A percentile compares a stretch with the other conserved stretches of the same genome.
Conservation (phyloP, 1,284 basidiomycete species). For the Ganoderma sp. region DNA sequence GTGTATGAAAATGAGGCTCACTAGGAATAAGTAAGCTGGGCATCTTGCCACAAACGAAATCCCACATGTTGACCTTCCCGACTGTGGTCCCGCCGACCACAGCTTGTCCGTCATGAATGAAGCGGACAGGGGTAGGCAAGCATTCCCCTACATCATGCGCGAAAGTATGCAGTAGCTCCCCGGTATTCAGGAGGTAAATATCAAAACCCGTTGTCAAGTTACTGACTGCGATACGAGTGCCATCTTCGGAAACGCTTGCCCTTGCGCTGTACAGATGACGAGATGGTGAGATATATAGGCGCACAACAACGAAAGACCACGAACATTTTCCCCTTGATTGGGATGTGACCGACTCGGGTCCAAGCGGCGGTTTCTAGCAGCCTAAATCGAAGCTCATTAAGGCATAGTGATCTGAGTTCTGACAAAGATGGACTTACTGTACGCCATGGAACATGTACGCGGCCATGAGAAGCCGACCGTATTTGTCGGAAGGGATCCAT, state of each 20-base stretch:
- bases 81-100: not conserved
- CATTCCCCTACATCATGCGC: not conserved
- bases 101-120: not conserved
- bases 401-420: too few relatives aligned
- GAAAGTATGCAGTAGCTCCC: not conserved
- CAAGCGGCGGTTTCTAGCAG: not conserved
- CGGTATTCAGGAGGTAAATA: not conserved
- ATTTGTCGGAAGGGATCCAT: not conserved
- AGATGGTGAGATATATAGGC: not conserved
- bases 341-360: not conserved
- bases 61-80: not conserved
- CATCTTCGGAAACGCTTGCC: not conserved
- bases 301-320: not conserved
- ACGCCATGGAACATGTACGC: constrained; percentile 3
- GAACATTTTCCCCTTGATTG: not conserved
- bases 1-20: not conserved
- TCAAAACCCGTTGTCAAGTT: not conserved
- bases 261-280: not conserved
- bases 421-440: not conserved
- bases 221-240: not conserved
- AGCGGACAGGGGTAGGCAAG: not conserved
- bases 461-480: not conserved
- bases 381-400: not conserved
- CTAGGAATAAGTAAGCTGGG: not conserved
- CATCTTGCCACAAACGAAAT: not conserved